These are phyloP conservation scores for Darksidea phi DNA, from an alignment of 495 filamentous ascomycete species.

Conservation along the genomic window DNA sequence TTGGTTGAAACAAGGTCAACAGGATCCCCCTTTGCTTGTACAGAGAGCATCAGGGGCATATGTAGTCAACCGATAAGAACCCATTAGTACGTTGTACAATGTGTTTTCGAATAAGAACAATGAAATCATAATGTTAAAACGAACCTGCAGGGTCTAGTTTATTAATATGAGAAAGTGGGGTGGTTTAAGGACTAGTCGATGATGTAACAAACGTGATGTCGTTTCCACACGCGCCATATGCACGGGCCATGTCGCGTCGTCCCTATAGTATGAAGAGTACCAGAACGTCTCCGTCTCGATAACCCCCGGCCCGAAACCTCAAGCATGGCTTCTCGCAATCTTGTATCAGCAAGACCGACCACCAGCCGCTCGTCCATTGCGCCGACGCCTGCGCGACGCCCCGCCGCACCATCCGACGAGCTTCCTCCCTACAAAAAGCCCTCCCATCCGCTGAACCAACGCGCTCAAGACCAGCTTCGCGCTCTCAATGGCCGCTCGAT, in stretches of 20 bases:
- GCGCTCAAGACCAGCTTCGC: conserved; percentile 36
- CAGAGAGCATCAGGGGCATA: no score
- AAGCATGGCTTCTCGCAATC: conserved; percentile 4
- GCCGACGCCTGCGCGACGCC: not conserved
- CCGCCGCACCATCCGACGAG: not conserved
- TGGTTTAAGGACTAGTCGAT: not conserved
- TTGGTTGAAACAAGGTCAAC: no score
- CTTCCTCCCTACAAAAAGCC: conserved; percentile 42
- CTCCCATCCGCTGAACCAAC: conserved; percentile 36
- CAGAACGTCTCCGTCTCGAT: not conserved
- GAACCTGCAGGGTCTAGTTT: not conserved
- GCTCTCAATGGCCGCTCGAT: conserved; percentile 13
- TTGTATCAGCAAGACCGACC: not conserved
- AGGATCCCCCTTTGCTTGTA: no score
- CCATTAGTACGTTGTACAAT: no score
- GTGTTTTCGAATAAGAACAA: no score
- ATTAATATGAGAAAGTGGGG: not conserved
- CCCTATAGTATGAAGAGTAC: not conserved
- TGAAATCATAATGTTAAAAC: no score
- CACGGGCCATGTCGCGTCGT: not conserved
- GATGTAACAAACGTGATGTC: not conserved
- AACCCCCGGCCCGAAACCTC: not conserved
- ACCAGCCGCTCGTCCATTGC: conserved; percentile 6
- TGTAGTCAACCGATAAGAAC: no score
- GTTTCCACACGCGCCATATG: not conserved